A percentile compares a stretch with the other conserved stretches of the same genome.
These are phyloP conservation scores for Fraxinus platypoda DNA, from an alignment of 305 asterid species.

Conservation along the genomic window DNA sequence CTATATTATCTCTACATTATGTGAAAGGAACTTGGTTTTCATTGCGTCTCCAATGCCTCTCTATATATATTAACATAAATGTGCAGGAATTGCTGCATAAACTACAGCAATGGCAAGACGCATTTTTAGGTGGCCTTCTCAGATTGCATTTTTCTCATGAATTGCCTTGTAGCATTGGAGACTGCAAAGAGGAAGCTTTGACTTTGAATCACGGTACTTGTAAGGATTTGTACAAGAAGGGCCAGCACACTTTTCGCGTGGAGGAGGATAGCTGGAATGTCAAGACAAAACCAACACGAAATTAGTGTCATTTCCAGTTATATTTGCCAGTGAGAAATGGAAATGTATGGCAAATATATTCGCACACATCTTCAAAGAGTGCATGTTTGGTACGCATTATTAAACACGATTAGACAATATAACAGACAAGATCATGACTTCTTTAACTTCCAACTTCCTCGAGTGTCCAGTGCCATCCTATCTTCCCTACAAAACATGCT, in stretches of 20 bases:
- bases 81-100: conserved; percentile 16
- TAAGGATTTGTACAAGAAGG: conserved; percentile 76
- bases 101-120: conserved; percentile 7
- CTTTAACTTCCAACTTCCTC: neutral
- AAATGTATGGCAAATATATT: neutral
- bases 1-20: neutral
- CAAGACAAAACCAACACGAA: neutral
- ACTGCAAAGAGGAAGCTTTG: conserved; percentile 94
- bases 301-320: neutral
- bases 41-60: neutral
- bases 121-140: conserved; percentile 43
- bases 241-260: conserved; percentile 85
- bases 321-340: neutral
- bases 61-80: neutral
- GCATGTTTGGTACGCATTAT: neutral
- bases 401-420: neutral
- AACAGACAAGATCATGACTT: neutral
- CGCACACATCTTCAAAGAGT: neutral
- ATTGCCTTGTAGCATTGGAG: conserved; percentile 89
- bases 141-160: conserved; percentile 37
- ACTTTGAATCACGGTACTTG: conserved; percentile 91
- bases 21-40: neutral
- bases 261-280: conserved; percentile 82
- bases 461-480: neutral
- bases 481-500: neutral